phyloP scores from a whole-genome alignment of 1,139 yeast species.

The Barnettozyma hawaiiensis region DNA sequence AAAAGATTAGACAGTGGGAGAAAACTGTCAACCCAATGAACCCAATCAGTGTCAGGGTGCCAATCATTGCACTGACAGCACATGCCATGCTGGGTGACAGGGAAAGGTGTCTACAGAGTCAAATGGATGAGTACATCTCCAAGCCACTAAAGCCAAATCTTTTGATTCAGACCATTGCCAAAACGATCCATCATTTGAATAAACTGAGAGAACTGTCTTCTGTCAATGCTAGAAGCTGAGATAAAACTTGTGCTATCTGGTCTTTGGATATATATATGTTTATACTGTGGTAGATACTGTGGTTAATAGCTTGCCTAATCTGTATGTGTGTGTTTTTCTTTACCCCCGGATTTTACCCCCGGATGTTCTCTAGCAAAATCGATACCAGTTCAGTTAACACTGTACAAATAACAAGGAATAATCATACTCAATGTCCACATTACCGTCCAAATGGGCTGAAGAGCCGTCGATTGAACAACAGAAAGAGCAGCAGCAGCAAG shows the following conservation, averaged over 20 bases:
- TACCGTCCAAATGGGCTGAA: slow-evolving; percentile 29
- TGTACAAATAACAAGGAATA: too few relatives aligned
- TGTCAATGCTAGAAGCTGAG: slow-evolving; percentile 18
- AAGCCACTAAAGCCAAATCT: slow-evolving; percentile 83
- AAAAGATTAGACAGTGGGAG: slow-evolving; percentile 83
- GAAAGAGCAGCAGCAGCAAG: too few relatives aligned
- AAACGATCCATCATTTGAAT: slow-evolving; percentile 66
- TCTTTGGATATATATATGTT: neutral
- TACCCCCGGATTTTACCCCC: too few relatives aligned
- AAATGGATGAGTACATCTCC: slow-evolving; percentile 87
- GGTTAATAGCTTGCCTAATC: too few relatives aligned
- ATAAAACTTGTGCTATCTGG: too few relatives aligned
- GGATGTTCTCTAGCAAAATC: too few relatives aligned
- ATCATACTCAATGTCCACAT: neutral
- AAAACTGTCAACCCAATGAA: slow-evolving; percentile 56
- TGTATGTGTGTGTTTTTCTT: too few relatives aligned
- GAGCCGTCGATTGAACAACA: too few relatives aligned
- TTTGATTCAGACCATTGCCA: slow-evolving; percentile 77
- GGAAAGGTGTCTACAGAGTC: slow-evolving; percentile 78
- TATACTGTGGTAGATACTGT: too few relatives aligned
- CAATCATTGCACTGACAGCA: slow-evolving; percentile 85
- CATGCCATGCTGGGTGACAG: slow-evolving; percentile 89
- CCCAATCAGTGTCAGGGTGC: slow-evolving; percentile 62
- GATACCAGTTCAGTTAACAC: too few relatives aligned
- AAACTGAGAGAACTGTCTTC: slow-evolving; percentile 23